Conservation (phyloP, 73 alveolate species). For the Tetrahymena malaccensis region DNA sequence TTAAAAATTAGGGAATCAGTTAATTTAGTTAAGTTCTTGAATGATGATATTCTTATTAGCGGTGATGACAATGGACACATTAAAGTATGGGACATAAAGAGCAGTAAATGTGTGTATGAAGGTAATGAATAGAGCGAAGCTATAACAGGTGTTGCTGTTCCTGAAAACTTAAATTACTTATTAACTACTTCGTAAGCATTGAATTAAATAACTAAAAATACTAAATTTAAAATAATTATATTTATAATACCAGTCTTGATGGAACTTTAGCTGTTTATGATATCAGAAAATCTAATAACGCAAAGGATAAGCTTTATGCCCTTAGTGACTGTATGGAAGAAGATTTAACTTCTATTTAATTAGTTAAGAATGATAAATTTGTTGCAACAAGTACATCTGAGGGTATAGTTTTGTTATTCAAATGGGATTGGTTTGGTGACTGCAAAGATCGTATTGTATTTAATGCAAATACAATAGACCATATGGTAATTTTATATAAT, state of each 20-base stretch:
- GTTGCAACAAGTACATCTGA: conserved; percentile 74
- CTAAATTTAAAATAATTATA: conserved; percentile 16
- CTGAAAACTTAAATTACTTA: not conserved
- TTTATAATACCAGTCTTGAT: conserved; percentile 71
- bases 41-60: conserved; percentile 42
- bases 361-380: conserved; percentile 68
- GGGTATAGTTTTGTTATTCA: conserved; percentile 75
- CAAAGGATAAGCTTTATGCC: conserved; percentile 71
- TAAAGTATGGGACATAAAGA: conserved; percentile 73
- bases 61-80: conserved; percentile 78
- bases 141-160: conserved; percentile 43
- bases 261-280: conserved; percentile 91
- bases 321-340: conserved; percentile 88
- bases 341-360: conserved; percentile 65
- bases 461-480: conserved; percentile 79
- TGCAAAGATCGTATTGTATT: conserved; percentile 85
- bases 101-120: conserved; percentile 37
- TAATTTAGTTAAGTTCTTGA: not conserved
- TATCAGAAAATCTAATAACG: conserved; percentile 44
- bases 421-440: conserved; percentile 95
- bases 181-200: not conserved
- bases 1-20: conserved; percentile 3
- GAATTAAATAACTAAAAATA: not conserved
- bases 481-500: conserved; percentile 43
- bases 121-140: conserved; percentile 60